These are phyloP conservation scores for Globisporangium ultimum DNA, from an alignment of 352 stramenopile species.

Conservation along the genomic window DNA sequence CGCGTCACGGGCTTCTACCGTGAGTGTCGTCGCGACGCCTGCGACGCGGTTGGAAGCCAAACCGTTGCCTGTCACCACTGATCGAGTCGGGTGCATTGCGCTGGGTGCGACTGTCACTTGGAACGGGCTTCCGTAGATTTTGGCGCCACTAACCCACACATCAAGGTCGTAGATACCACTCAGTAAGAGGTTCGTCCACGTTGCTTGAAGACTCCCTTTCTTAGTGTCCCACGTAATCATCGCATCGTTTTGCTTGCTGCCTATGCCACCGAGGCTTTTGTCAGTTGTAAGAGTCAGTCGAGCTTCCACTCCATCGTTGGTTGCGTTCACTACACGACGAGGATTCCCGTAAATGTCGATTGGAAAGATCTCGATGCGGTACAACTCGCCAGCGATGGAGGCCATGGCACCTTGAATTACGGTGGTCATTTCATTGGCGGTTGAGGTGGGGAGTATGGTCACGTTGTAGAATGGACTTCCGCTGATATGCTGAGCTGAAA, in stretches of 20 bases:
- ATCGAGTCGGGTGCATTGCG: slow-evolving; percentile 33
- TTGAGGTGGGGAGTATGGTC: slow-evolving; percentile 25
- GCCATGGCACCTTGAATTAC: slow-evolving; percentile 26
- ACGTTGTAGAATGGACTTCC: slow-evolving; percentile 51
- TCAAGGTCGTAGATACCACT: slow-evolving; percentile 56
- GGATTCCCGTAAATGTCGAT: slow-evolving; percentile 47
- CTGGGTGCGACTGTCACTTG: slow-evolving; percentile 36
- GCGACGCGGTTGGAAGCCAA: slow-evolving; percentile 42
- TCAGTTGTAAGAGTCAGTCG: slow-evolving; percentile 34
- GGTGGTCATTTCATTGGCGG: slow-evolving; percentile 19
- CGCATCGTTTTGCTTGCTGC: slow-evolving; percentile 36
- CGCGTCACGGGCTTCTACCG: slow-evolving; percentile 46
- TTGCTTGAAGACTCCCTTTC: slow-evolving; percentile 21
- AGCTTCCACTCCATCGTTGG: slow-evolving; percentile 31
- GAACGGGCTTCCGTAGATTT: slow-evolving; percentile 41
- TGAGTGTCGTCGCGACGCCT: slow-evolving; percentile 33
- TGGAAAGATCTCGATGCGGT: slow-evolving; percentile 41
- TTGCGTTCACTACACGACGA: slow-evolving; percentile 13
- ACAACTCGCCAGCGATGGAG: slow-evolving; percentile 25
- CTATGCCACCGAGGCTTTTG: slow-evolving; percentile 43
- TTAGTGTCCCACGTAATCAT: slow-evolving; percentile 23
- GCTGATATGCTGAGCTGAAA: slow-evolving; percentile 43
- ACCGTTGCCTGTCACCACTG: slow-evolving; percentile 43
- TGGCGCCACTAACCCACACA: slow-evolving; percentile 35
- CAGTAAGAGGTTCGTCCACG: slow-evolving; percentile 23